Evolutionary conservation across 768 basidiomycete species (phyloP).

Genomic region (Obba rivulosa): DNA sequence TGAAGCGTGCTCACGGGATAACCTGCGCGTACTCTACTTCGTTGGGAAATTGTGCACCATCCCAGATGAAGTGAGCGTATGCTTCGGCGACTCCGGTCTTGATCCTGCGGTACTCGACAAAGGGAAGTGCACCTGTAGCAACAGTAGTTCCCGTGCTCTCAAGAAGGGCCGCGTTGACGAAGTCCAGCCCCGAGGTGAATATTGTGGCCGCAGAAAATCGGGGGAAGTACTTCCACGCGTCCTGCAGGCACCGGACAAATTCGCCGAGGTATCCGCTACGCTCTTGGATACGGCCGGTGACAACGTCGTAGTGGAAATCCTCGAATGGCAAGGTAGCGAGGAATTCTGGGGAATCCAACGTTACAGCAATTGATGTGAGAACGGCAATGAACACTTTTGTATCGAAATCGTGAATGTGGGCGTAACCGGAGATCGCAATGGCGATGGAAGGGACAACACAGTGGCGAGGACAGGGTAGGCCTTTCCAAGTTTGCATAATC

Average conservation of each 20-base stretch:
- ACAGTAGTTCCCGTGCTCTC: constrained; percentile 28
- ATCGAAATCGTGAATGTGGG: constrained; percentile 13
- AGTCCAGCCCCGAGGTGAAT: constrained; percentile 30
- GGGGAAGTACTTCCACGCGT: constrained; percentile 23
- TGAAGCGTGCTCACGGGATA: constrained; percentile 23
- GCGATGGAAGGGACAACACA: not conserved
- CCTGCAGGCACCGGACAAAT: constrained; percentile 31
- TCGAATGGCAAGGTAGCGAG: not conserved
- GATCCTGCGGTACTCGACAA: constrained; percentile 22
- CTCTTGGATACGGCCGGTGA: not conserved
- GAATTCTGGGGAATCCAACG: constrained; percentile 31
- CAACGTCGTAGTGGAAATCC: constrained; percentile 2
- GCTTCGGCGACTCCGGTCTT: constrained; percentile 31
- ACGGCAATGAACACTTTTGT: constrained; percentile 30
- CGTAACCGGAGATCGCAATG: constrained; percentile 4
- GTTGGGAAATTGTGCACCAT: constrained; percentile 23
- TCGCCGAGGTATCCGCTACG: constrained; percentile 22
- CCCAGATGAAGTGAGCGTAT: constrained; percentile 32
- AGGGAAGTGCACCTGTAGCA: constrained; percentile 17
- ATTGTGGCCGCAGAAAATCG: constrained; percentile 30
- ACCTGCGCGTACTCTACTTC: constrained; percentile 31
- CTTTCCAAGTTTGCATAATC: not conserved
- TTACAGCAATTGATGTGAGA: constrained; percentile 34
- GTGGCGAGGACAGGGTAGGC: not conserved
- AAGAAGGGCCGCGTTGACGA: constrained; percentile 28